These are phyloP conservation scores for Brasenia schreberi DNA, from an alignment of 164 flowering plant genomes.

Conservation along the genomic window DNA sequence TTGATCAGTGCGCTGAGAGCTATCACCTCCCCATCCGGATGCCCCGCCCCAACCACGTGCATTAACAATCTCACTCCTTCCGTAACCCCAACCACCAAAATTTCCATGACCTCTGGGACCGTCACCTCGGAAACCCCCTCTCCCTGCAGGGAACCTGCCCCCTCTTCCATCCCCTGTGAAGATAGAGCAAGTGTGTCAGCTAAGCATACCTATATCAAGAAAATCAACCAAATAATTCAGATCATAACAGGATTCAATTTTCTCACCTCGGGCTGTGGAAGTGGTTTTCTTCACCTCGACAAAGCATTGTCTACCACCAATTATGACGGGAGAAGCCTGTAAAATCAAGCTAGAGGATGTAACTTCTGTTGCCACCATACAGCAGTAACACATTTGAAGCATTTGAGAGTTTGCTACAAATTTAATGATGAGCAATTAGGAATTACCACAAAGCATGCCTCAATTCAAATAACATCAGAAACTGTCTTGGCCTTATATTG, in stretches of 20 bases:
- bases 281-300: constrained; percentile 67
- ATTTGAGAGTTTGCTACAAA: not conserved
- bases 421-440: not conserved
- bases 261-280: constrained; percentile 29
- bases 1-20: constrained; percentile 38
- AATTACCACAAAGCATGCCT: not conserved
- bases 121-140: constrained; percentile 47
- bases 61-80: constrained; percentile 44
- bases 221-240: constrained; percentile 1
- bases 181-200: not conserved
- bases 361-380: not conserved
- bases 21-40: constrained; percentile 31
- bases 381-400: not conserved
- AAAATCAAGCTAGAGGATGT: not conserved
- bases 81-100: constrained; percentile 39
- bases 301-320: constrained; percentile 42
- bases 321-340: constrained; percentile 49
- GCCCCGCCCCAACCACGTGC: constrained; percentile 35
- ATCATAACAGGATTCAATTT: not conserved
- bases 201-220: not conserved
- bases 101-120: constrained; percentile 51
- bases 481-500: not conserved
- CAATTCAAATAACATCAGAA: not conserved
- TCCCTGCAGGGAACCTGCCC: constrained; percentile 40
- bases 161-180: constrained; percentile 23